Evolutionary conservation across 129 eudicot genomes (phyloP), one percentile per base, ranked within the genome.

Genomic region (Ambrosia artemisiifolia): DNA sequence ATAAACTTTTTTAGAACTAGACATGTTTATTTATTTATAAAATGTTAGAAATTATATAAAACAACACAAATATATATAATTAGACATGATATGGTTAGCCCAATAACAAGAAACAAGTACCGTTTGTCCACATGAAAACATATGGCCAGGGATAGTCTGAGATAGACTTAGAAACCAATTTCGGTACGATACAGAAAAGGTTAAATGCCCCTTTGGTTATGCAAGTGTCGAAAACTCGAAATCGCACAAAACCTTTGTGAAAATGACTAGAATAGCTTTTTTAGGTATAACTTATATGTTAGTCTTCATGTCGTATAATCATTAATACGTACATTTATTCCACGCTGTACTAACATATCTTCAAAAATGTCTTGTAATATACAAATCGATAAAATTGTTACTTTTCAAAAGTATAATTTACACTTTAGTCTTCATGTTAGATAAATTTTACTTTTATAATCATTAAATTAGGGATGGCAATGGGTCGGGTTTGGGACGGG

Each of bases 111-210:
- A 55, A 12, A 16, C 14, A 5, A 63, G 66, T 42, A 61, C 47
- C 57, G 49, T 75, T 51, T 48, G 65, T 70, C 84, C 84, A 80
- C 80, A 75, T 57, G 55, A 75, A 75, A 60, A 46, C 67, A 60
- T 36, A 50, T 69, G 80, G 73, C 63, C 35, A 69, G 7, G 72
- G 72, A 68, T 67, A 53, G 42, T 60, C 44, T 24, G 50, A 49
- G 72, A 60, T 64, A 73, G 73, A 56, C 43, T 28, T 28, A 68
- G 42, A 48, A 46, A 43, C 24, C 54, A 32, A 73, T 64, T 67
- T 28, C 63, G 62, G 67, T 40, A 49, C 62, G 66, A 38, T 72
- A 46, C 30, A 32, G n/a, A 48, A 73, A 56, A 51, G 67, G 73
- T 18, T 38, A 67, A 61, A 59, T n/a, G 71, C n/a, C 32, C 30